A percentile compares a stretch with the other conserved stretches of the same genome.
These are phyloP conservation scores for Coemansia nantahalensis DNA, from an alignment of 192 early-diverging fungal species.

Conservation along the genomic window DNA sequence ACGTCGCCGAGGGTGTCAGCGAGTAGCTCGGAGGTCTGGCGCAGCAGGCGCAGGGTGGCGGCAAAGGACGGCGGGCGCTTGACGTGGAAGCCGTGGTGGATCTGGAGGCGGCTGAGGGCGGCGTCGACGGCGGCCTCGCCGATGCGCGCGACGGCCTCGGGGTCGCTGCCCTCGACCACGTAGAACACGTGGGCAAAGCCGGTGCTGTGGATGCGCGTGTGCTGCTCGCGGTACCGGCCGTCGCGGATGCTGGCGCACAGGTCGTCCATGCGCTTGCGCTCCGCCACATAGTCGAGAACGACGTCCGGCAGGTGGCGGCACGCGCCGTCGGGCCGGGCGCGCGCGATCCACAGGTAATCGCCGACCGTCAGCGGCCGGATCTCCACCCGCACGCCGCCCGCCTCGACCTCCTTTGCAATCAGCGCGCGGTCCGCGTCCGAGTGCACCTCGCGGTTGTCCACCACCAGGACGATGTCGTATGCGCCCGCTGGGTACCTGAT, in stretches of 20 bases:
- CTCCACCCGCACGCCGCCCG: conserved; percentile 55
- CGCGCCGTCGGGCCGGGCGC: conserved; percentile 24
- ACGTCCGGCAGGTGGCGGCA: conserved; percentile 55
- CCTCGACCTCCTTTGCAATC: conserved; percentile 64
- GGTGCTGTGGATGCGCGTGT: conserved; percentile 71
- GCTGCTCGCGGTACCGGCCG: conserved; percentile 91
- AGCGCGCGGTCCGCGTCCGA: conserved; percentile 65
- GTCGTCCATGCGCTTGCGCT: conserved; percentile 95
- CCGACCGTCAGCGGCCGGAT: conserved; percentile 74
- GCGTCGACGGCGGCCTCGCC: conserved; percentile 66
- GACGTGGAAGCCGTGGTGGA: conserved; percentile 79
- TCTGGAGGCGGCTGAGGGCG: conserved; percentile 70
- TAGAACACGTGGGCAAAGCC: conserved; percentile 79
- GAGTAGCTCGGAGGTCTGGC: conserved; percentile 59
- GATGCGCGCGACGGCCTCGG: conserved; percentile 60
- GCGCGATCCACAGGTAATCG: conserved; percentile 89
- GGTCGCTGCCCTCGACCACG: conserved; percentile 78
- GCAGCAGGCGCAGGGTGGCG: conserved; percentile 80
- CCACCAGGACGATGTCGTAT: conserved; percentile 61
- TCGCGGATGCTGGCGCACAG: conserved; percentile 89
- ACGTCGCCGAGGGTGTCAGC: conserved; percentile 55
- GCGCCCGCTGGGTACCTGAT: conserved; percentile 18
- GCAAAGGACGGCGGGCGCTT: conserved; percentile 73
- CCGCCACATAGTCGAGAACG: conserved; percentile 81
- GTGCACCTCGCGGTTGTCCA: conserved; percentile 85